Evolutionary conservation across 805 yeast genomes (phyloP).

Genomic region (Saccharomycopsis schoenii): DNA sequence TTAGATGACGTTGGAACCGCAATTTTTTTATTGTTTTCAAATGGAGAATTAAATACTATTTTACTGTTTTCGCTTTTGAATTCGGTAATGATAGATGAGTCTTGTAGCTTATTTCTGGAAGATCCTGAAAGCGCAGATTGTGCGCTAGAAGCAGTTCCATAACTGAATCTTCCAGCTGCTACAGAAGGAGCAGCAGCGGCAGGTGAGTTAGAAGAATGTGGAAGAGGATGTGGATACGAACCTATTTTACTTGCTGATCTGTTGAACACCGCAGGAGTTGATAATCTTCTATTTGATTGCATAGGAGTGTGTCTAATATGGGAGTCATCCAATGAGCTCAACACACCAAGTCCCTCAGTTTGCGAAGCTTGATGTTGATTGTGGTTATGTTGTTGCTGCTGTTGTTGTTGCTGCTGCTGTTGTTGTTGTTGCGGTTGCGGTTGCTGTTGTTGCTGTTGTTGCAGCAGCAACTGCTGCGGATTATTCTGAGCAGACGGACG

Average conservation of each 20-base stretch:
- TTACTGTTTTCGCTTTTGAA: not conserved
- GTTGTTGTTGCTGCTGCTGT: not conserved
- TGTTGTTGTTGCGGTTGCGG: not conserved
- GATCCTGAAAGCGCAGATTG: not conserved
- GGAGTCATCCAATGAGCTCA: not conserved
- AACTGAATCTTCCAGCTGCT: not conserved
- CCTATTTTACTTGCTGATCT: not conserved
- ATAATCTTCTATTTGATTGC: not conserved
- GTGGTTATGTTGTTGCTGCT: not conserved
- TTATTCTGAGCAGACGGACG: not conserved
- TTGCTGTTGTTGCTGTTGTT: not conserved
- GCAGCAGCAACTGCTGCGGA: not conserved
- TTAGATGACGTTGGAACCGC: not conserved
- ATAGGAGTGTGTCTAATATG: not conserved
- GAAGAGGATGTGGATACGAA: not conserved
- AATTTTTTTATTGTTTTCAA: conserved; percentile 7
- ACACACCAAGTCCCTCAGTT: not conserved
- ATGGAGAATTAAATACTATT: conserved; percentile 11
- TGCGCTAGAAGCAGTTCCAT: not conserved
- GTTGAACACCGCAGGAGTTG: not conserved
- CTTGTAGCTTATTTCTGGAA: not conserved
- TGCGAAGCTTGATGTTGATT: not conserved
- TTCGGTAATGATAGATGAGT: not conserved
- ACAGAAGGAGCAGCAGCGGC: not conserved
- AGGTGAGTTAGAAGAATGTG: not conserved